Evolutionary conservation across 768 basidiomycete genomes (phyloP), one percentile per base, ranked within the genome.

Genomic region (Boletales sp.): DNA sequence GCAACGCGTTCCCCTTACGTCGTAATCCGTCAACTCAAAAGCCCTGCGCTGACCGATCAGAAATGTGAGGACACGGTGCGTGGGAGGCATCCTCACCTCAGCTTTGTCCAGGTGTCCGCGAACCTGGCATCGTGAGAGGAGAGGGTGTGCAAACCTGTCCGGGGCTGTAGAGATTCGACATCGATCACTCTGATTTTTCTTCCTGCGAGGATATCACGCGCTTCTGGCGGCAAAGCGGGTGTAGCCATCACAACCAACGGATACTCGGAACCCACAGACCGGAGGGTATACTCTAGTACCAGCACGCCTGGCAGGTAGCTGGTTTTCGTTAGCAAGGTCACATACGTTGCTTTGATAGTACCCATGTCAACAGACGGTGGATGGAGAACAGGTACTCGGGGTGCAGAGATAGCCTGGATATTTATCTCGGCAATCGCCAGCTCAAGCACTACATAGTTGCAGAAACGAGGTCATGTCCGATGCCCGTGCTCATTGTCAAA

Each of bases 201-300:
- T 40, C 72, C 74, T 21, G 58, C 52, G 30, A 98, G 75, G 38
- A 82, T 62, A 30, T 68, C 69, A 42, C 76, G 75, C 11, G 74
- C 78, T 18, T 79, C 72, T 29, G 72, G 51, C 4, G 82, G 73
- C 27, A 93, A 63, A 2, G 72, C 62, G 5, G 81, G 71, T 1
- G 90, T 88, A 34, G 79, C 78, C 83, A 93, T 87, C 34, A 86
- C 87, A 39, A 92, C 74, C 15, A 94, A 74, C n/a, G 87, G 83
- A 67, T 90, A 92, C 52, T 73, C 73, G 14, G 85, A 83, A 14
- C 74, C 66, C 31, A 82, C 79, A 12, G 72, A 66, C 27, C 74
- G 69, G 31, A 86, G 72, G 30, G 76, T 74, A 18, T 75, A 66
- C 46, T 83, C 68, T 8, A 87, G 63, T 4, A 82, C 77, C 29